Percentiles rank a stretch among this genome's conserved stretches.
Conservation (phyloP, 805 yeast species). For the Candida nonsorbophila region DNA sequence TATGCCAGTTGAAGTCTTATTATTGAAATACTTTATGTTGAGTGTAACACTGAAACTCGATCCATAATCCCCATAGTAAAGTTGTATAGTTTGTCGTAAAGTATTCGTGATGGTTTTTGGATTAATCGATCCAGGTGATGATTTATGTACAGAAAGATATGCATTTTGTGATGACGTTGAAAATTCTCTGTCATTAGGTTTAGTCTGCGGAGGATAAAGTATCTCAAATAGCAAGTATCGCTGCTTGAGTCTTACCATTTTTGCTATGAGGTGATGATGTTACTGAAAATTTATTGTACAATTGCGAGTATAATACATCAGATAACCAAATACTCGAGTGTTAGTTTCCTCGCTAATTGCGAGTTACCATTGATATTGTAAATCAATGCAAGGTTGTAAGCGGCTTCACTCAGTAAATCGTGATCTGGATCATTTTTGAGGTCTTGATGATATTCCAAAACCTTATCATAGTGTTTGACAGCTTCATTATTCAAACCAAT, state of each 20-base stretch:
- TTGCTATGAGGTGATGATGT: slow-evolving; percentile 1
- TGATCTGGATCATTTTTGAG: slow-evolving; percentile 39
- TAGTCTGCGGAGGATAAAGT: slow-evolving; percentile 49
- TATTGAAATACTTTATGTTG: slow-evolving; percentile 73
- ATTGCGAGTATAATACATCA: slow-evolving; percentile 9
- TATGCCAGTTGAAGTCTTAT: slow-evolving; percentile 79
- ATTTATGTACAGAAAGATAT: slow-evolving; percentile 43
- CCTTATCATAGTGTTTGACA: slow-evolving; percentile 64
- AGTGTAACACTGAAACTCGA: slow-evolving; percentile 59
- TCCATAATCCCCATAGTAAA: slow-evolving; percentile 77
- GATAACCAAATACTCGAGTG: slow-evolving; percentile 59
- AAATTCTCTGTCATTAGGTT: slow-evolving; percentile 13
- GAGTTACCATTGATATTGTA: slow-evolving; percentile 74
- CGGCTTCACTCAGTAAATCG: slow-evolving; percentile 72
- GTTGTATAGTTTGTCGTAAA: slow-evolving; percentile 51
- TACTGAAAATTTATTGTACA: not conserved
- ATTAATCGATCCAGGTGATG: slow-evolving; percentile 45
- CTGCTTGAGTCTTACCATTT: slow-evolving; percentile 85
- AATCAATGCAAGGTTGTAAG: slow-evolving; percentile 74
- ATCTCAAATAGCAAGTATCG: slow-evolving; percentile 81
- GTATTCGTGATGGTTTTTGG: slow-evolving; percentile 47
- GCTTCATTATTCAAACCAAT: slow-evolving; percentile 76
- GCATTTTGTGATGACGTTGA: slow-evolving; percentile 29
- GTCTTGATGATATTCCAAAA: slow-evolving; percentile 38
- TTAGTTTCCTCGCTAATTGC: slow-evolving; percentile 54